phyloP scores from a whole-genome alignment of 331 rosid genomes.

The Quercus tomentella region DNA sequence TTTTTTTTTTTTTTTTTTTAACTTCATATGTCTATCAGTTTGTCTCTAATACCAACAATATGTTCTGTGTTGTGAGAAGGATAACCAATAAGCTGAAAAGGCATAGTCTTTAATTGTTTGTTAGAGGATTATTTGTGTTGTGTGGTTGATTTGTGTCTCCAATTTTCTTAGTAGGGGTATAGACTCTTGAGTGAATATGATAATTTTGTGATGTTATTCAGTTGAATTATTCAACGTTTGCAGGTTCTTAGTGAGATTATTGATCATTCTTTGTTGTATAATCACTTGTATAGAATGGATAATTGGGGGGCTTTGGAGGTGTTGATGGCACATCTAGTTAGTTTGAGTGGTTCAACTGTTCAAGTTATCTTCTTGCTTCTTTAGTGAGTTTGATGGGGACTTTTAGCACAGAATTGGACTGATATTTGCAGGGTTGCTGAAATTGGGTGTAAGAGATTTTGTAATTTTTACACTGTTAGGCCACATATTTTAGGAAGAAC shows the following conservation, averaged over 20 bases:
- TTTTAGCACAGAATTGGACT: constrained; percentile 5
- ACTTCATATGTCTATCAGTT: background rate
- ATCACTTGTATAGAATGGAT: background rate
- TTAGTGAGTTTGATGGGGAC: background rate
- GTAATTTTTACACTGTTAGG: constrained; percentile 3
- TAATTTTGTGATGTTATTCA: background rate
- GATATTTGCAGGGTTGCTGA: constrained; percentile 7
- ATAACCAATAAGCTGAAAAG: background rate
- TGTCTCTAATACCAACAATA: background rate
- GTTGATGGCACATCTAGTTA: background rate
- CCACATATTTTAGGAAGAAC: background rate
- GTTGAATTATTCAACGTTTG: background rate
- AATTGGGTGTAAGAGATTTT: background rate
- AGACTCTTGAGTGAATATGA: background rate
- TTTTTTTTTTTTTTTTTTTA: background rate
- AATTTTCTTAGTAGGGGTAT: background rate
- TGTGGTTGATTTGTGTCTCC: constrained; percentile 7
- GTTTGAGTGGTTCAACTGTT: background rate
- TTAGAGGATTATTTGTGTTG: background rate
- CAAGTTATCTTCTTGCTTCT: constrained; percentile 1
- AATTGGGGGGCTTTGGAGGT: no score
- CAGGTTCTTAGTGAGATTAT: background rate
- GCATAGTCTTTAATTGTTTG: constrained; percentile 1
- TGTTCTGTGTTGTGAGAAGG: background rate
- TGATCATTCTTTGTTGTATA: background rate